Conservation (phyloP, 2,329 filamentous ascomycete species). For the Xenoacremonium recifei region DNA sequence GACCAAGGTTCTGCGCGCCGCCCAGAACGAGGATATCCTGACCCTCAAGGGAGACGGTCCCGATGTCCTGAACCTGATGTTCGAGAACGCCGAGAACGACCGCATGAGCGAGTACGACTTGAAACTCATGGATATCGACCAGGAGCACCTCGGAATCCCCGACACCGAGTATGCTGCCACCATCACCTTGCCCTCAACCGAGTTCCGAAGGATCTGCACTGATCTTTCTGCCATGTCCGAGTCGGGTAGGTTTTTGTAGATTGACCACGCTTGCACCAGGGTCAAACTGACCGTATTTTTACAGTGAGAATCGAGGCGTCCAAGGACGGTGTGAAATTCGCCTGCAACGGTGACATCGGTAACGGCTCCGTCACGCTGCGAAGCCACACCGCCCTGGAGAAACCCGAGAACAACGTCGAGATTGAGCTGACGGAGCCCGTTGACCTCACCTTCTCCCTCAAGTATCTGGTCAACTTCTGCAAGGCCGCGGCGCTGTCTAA, state of each 20-base stretch:
- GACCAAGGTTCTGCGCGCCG: constrained; percentile 94
- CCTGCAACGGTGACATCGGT: constrained; percentile 90
- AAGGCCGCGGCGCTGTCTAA: constrained; percentile 85
- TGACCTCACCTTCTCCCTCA: constrained; percentile 93
- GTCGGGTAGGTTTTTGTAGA: constrained; percentile 67
- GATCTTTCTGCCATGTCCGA: constrained; percentile 92
- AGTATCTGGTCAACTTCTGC: constrained; percentile 99
- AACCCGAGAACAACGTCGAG: constrained; percentile 79
- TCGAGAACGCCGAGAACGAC: constrained; percentile 87
- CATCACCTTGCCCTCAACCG: constrained; percentile 80
- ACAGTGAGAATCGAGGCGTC: constrained; percentile 90
- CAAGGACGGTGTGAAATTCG: constrained; percentile 97
- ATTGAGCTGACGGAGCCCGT: constrained; percentile 93
- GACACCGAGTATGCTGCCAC: constrained; percentile 98
- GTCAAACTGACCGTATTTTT: neutral
- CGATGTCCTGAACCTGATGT: constrained; percentile 91
- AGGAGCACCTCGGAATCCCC: constrained; percentile 97
- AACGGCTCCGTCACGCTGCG: constrained; percentile 91
- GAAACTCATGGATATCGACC: constrained; percentile 99
- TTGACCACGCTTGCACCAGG: neutral
- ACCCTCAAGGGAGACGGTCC: constrained; percentile 97
- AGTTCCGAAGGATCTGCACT: constrained; percentile 93
- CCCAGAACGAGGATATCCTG: constrained; percentile 89
- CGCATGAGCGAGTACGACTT: constrained; percentile 98
- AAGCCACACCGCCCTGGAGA: constrained; percentile 84